phyloP scores from a whole-genome alignment of 805 yeast species.

The Candida takata region DNA sequence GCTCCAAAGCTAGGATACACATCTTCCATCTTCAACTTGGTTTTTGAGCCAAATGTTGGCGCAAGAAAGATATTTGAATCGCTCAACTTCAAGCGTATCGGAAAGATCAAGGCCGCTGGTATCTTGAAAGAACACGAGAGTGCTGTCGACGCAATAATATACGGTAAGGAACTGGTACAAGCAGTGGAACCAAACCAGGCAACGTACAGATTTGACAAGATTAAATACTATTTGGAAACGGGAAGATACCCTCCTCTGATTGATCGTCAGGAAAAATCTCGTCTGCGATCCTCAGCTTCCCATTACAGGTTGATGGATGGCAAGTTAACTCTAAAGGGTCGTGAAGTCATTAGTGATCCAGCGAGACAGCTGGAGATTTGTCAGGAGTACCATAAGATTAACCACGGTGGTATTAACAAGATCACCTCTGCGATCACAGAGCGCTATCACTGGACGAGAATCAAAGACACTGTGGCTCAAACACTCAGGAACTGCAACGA shows the following conservation, averaged over 20 bases:
- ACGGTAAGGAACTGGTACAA: constrained; percentile 71
- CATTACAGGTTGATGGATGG: constrained; percentile 70
- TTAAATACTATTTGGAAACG: constrained; percentile 69
- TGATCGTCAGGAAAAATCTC: constrained; percentile 79
- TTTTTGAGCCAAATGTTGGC: constrained; percentile 82
- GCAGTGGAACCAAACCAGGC: constrained; percentile 33
- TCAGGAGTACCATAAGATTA: constrained; percentile 55
- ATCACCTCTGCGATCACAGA: constrained; percentile 74
- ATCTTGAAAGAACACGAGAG: constrained; percentile 75
- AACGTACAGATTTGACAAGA: constrained; percentile 60
- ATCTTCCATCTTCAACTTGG: constrained; percentile 73
- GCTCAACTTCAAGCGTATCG: constrained; percentile 68
- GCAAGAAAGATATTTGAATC: constrained; percentile 75
- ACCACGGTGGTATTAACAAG: constrained; percentile 85
- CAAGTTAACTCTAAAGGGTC: constrained; percentile 64
- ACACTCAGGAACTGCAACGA: constrained; percentile 71
- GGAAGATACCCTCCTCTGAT: constrained; percentile 83
- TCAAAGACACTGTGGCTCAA: constrained; percentile 78
- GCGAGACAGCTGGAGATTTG: constrained; percentile 70
- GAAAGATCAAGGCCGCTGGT: constrained; percentile 82
- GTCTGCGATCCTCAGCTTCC: constrained; percentile 73
- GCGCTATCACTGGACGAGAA: constrained; percentile 84
- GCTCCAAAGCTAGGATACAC: constrained; percentile 85
- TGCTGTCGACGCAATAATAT: constrained; percentile 82
- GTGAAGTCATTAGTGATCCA: constrained; percentile 78